Base-by-base conservation (phyloP, 2,329 filamentous ascomycete genomes). In the Sarocladium strictum region DNA sequence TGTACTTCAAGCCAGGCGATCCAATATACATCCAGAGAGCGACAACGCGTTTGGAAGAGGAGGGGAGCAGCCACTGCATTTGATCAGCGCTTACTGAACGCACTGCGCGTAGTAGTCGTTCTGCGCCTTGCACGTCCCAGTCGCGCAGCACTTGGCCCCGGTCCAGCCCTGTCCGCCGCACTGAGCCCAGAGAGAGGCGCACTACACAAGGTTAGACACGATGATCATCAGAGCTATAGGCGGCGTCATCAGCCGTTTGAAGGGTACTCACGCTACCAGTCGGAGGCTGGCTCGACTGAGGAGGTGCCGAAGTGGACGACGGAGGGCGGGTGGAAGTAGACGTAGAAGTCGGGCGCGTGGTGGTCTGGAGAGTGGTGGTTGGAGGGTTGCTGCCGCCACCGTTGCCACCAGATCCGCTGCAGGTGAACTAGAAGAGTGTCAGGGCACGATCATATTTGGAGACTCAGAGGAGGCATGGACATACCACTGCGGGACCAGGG, bases 101-200 rank as follows among this genome's bases (percentile, higher is more conserved):
- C 67, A 69, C 55, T 73, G 70, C 10, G 61, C 69, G 64, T 73
- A 73, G 53, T 63, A 73, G 14, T 59, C 54, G 57, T 71, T 71
- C 54, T 58, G 56, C 35, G 61, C 58, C 52, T 63, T 59, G 61
- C 73, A 76, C 33, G 59, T 63, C 51, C 72, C 72, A 12, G 67
- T 66, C 2, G 54, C 60, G 55, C 73, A 76, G 65, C 70, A 73
- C 1, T 69, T 73, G 5, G 70, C 57, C 29, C 72, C 73, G 15
- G 59, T 58, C 63, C 63, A 75, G 35, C 64, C 66, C n/a, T 59
- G 67, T 37, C 73, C 73, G 54, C 73, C 73, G 43, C 73, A 76
- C 59, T 75, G 73, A 12, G 57, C 56, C 32, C 35, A 53, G 21
- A 27, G 15, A 19, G 32, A 3, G 21, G 50, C 32, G 33, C 50